phyloP scores from a whole-genome alignment of 208 protist species.

The Leptomonas pyrrhocoris region DNA sequence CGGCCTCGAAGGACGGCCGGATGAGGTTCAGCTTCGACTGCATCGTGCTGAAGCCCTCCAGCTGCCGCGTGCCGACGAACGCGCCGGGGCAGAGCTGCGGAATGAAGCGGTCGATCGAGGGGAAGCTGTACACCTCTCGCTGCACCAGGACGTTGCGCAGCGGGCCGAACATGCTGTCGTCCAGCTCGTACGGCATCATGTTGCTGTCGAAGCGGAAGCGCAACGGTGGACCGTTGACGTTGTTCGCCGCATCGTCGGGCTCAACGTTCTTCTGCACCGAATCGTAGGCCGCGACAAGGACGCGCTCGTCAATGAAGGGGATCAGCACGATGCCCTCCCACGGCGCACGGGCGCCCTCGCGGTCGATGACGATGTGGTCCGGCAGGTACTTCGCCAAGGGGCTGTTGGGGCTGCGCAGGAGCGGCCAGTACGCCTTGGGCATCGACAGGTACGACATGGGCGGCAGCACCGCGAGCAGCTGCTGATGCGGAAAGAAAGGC shows the following conservation, averaged over 20 bases:
- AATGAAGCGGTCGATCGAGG: slow-evolving; percentile 47
- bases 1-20: slow-evolving; percentile 50
- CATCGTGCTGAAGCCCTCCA: slow-evolving; percentile 86
- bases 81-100: slow-evolving; percentile 71
- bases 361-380: slow-evolving; percentile 88
- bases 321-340: slow-evolving; percentile 94
- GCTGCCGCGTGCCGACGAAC: slow-evolving; percentile 45
- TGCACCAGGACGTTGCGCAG: slow-evolving; percentile 60
- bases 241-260: slow-evolving; percentile 73
- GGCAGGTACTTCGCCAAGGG: slow-evolving; percentile 84
- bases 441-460: slow-evolving; percentile 91
- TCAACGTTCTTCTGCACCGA: slow-evolving; percentile 72
- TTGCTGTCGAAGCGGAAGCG: slow-evolving; percentile 70
- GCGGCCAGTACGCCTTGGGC: slow-evolving; percentile 88
- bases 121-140: slow-evolving; percentile 62
- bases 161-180: slow-evolving; percentile 62
- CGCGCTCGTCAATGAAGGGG: slow-evolving; percentile 89
- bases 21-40: slow-evolving; percentile 66
- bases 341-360: slow-evolving; percentile 80
- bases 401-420: slow-evolving; percentile 66
- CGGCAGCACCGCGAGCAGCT: slow-evolving; percentile 99
- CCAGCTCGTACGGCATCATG: slow-evolving; percentile 52
- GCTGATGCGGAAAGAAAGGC: slow-evolving; percentile 92
- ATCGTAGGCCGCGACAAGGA: slow-evolving; percentile 74
- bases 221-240: slow-evolving; percentile 63